Base-by-base conservation (phyloP, 169 alveolate species). In the Plasmodium cynomolgi region DNA sequence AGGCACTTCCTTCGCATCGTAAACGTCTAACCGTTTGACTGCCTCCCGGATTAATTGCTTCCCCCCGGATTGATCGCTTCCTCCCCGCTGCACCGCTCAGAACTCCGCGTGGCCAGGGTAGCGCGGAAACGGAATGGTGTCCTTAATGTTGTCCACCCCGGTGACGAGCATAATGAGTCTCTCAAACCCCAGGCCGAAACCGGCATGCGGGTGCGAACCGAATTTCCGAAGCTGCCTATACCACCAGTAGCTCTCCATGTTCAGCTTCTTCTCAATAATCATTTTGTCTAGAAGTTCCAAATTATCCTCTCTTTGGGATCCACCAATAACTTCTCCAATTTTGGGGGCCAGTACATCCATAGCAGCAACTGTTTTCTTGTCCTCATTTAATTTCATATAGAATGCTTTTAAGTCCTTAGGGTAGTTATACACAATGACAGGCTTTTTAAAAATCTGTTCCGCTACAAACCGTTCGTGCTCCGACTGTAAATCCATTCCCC, bases 161-260 rank as follows among this genome's bases (percentile, higher is more conserved):
- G 99, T 99, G n/a, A 98, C 99, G 97, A 99, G 97, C 99, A 99
- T 98, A 77, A 98, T 97, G 20, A 99, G 96, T 82, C 99, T 97
- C 97, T 99, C 99, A 95, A 99, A 98, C 26, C 99, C 99, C 50
- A 99, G 97, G n/a, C 99, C 99, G 93, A 99, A 99, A 39, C 99
- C 99, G 13, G 99, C 97, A 91, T 99, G 99, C 15, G 99, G 99
- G 50, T 98, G 98, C 13, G 99, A 96, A 58, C 99, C 99, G 94
- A 97, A 99, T 95, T 96, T 97, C 93, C 99, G 97, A 79, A 98
- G 93, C 47, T 98, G 99, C 84, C 97, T 83, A 92, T 98, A 98
- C 99, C 99, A 98, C 98, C 98, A 97, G 96, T 98, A 98, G 80
- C 95, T 97, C 58, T 96, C 95, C 37, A 83, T 77, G 29, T 97